These are phyloP conservation scores for Leishmania aethiopica DNA, from an alignment of 208 protist species.

Conservation along the genomic window DNA sequence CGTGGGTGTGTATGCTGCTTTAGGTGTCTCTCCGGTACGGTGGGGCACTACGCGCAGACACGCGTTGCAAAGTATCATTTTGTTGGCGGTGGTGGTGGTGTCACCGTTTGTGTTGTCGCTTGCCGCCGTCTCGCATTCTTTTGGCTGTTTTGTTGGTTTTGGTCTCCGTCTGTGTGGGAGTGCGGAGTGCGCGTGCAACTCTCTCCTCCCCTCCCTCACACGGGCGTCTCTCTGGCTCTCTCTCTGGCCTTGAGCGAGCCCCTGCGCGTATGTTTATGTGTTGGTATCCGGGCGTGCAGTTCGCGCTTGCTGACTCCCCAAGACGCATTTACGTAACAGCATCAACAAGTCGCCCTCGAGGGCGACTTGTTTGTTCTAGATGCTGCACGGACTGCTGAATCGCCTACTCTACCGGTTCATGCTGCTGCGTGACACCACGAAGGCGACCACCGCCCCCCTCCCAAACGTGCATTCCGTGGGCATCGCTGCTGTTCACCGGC, in stretches of 20 bases:
- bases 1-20: too few relatives aligned
- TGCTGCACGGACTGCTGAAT: background rate
- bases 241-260: background rate
- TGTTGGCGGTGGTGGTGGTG: too few relatives aligned
- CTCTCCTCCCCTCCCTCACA: too few relatives aligned
- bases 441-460: background rate
- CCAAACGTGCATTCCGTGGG: background rate
- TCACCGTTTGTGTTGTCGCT: too few relatives aligned
- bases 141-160: too few relatives aligned
- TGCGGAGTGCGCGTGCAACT: too few relatives aligned
- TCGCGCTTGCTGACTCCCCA: background rate
- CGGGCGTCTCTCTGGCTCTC: background rate
- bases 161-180: too few relatives aligned
- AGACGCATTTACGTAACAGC: background rate
- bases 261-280: background rate
- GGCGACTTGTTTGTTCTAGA: background rate
- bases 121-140: too few relatives aligned
- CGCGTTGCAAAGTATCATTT: too few relatives aligned
- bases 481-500: background rate
- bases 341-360: background rate
- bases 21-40: background rate
- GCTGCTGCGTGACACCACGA: background rate
- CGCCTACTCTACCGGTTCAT: background rate
- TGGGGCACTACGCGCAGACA: background rate
- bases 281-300: background rate